Percentiles rank a stretch among this genome's conserved stretches.
These are phyloP conservation scores for Xylaria bambusicola DNA, from an alignment of 495 filamentous ascomycete genomes.

Conservation along the genomic window DNA sequence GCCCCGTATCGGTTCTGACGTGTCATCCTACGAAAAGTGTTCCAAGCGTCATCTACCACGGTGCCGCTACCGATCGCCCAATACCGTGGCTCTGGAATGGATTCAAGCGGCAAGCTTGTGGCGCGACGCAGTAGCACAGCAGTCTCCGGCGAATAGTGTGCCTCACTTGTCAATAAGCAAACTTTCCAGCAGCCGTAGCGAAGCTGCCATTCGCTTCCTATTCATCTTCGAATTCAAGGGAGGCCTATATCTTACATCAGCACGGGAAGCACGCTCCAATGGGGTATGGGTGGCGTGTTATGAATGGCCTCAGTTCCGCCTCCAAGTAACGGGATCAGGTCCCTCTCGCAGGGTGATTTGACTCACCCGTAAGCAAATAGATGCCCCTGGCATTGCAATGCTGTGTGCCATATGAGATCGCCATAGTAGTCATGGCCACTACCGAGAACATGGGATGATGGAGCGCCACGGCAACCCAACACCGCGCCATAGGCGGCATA, in stretches of 20 bases:
- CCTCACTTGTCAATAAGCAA: conserved; percentile 8
- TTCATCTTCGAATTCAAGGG: background rate
- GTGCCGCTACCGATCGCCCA: conserved; percentile 17
- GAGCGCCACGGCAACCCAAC: conserved; percentile 2
- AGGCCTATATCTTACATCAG: background rate
- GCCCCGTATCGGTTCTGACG: conserved; percentile 18
- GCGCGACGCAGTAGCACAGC: conserved; percentile 8
- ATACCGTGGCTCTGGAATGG: conserved; percentile 21
- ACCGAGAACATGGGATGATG: conserved; percentile 1
- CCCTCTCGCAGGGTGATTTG: background rate
- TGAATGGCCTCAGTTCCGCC: background rate
- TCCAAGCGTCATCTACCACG: conserved; percentile 1
- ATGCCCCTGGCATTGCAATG: background rate
- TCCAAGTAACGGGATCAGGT: background rate
- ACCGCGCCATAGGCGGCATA: no score
- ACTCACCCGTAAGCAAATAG: background rate
- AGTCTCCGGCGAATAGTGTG: conserved; percentile 7
- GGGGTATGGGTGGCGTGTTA: background rate
- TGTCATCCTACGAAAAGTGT: conserved; percentile 17
- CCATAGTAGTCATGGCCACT: background rate
- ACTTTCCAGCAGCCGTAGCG: background rate
- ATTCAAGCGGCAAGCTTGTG: conserved; percentile 4
- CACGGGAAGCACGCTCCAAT: background rate
- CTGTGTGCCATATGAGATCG: background rate
- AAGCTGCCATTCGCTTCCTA: background rate